phyloP scores from a whole-genome alignment of 768 basidiomycete species.

The Kwoniella europaea region DNA sequence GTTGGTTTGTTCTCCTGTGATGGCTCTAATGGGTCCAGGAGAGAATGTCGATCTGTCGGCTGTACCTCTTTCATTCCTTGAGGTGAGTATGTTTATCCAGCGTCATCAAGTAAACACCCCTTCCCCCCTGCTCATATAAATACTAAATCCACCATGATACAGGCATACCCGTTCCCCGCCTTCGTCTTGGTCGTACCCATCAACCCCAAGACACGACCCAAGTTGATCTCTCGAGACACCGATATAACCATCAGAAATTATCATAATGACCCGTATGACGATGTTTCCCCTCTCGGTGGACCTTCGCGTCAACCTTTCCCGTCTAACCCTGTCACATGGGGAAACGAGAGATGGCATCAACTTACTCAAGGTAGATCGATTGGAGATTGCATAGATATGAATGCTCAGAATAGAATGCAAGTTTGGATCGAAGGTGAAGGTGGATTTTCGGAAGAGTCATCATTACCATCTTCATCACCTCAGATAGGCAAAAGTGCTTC shows the following conservation, averaged over 20 bases:
- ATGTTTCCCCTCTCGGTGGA: constrained; percentile 36
- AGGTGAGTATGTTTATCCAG: constrained; percentile 30
- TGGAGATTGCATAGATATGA: constrained; percentile 34
- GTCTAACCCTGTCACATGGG: constrained; percentile 33
- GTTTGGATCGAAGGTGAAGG: constrained; percentile 43
- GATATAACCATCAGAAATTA: constrained; percentile 41
- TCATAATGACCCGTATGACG: constrained; percentile 26
- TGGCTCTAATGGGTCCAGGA: constrained; percentile 2
- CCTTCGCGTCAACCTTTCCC: constrained; percentile 21
- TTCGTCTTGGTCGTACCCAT: constrained; percentile 42
- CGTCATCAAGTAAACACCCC: neutral
- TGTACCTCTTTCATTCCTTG: constrained; percentile 43
- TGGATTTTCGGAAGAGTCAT: neutral
- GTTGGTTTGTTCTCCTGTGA: neutral
- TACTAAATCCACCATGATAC: too few species aligned
- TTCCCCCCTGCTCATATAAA: neutral
- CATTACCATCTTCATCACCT: neutral
- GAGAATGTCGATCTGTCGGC: constrained; percentile 31
- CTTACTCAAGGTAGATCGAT: constrained; percentile 36
- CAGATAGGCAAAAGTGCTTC: neutral
- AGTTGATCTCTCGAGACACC: constrained; percentile 41
- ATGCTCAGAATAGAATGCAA: constrained; percentile 29
- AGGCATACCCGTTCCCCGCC: constrained; percentile 51
- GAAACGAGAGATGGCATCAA: constrained; percentile 46
- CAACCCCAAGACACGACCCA: constrained; percentile 22